Percentiles rank a stretch among this genome's conserved stretches.
Conservation (phyloP, 371 early-diverging fungal species). For the Mortierella sp. region DNA sequence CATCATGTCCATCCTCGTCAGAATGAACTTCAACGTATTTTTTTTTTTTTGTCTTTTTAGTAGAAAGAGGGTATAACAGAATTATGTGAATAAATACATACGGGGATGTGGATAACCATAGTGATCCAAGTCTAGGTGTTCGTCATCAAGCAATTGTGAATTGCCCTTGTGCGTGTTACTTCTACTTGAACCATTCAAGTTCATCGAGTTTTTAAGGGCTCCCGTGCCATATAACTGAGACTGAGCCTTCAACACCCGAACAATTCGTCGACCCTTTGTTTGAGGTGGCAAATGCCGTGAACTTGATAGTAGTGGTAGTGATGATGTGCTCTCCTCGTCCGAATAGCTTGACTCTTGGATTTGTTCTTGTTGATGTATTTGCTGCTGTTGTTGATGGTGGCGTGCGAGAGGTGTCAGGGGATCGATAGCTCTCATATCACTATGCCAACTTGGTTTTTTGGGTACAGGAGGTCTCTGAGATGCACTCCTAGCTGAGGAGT, state of each 20-base stretch:
- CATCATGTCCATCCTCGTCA: no score
- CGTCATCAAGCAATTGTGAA: not conserved
- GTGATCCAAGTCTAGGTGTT: not conserved
- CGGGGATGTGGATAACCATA: not conserved
- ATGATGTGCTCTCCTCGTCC: not conserved
- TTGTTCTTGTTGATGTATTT: slow-evolving; percentile 6
- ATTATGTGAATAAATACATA: no score
- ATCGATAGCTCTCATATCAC: not conserved
- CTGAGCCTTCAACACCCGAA: slow-evolving; percentile 24
- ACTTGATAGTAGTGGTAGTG: not conserved
- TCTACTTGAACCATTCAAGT: not conserved
- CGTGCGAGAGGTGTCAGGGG: not conserved
- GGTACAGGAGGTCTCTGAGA: slow-evolving; percentile 40
- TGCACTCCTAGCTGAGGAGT: slow-evolving; percentile 28
- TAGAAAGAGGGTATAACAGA: no score
- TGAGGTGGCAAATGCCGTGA: not conserved
- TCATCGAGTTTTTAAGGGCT: slow-evolving; percentile 9
- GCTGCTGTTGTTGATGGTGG: slow-evolving; percentile 3
- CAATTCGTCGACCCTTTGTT: not conserved
- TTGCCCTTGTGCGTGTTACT: not conserved
- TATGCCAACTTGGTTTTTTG: slow-evolving; percentile 34
- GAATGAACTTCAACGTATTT: no score
- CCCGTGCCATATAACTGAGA: slow-evolving; percentile 29
- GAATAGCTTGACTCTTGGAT: not conserved
- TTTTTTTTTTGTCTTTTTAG: no score